A percentile compares a stretch with the other conserved stretches of the same genome.
Conservation (phyloP, 352 stramenopile genomes). For the Vaucheria bursata region DNA sequence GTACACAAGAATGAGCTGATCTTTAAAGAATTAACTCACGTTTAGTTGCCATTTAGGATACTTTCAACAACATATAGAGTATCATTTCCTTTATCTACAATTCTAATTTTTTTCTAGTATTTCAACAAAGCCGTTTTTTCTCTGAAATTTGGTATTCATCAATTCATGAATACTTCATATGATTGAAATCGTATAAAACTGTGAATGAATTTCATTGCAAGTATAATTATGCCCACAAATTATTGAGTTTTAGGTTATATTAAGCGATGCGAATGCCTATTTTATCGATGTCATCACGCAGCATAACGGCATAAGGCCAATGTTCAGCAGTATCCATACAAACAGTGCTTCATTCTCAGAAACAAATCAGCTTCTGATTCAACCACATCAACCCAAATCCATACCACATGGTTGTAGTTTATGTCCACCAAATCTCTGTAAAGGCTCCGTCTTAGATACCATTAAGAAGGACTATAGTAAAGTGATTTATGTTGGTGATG, state of each 20-base stretch:
- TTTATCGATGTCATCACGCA: slow-evolving; percentile 51
- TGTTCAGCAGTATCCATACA: slow-evolving; percentile 43
- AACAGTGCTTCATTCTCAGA: slow-evolving; percentile 35
- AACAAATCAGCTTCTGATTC: slow-evolving; percentile 45
- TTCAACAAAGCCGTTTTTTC: no score
- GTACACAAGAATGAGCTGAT: no score
- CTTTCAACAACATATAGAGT: no score
- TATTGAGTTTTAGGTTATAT: no score
- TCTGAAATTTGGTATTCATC: no score
- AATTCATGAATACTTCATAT: no score
- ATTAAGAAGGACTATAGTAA: neutral
- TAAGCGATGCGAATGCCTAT: slow-evolving; percentile 51
- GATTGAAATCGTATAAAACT: no score
- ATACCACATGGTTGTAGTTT: slow-evolving; percentile 44
- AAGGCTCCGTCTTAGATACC: slow-evolving; percentile 33
- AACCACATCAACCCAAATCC: slow-evolving; percentile 27
- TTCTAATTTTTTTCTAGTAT: no score
- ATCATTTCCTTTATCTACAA: no score
- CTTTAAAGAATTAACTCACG: no score
- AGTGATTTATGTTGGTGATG: slow-evolving; percentile 53
- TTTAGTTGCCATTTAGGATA: no score
- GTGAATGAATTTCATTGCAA: no score
- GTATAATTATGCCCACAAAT: slow-evolving; percentile 19
- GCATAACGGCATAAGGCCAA: slow-evolving; percentile 35
- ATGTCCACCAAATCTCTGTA: slow-evolving; percentile 53